Base-by-base conservation (phyloP, 163 green algal species). In the Scenedesmus sp. region DNA sequence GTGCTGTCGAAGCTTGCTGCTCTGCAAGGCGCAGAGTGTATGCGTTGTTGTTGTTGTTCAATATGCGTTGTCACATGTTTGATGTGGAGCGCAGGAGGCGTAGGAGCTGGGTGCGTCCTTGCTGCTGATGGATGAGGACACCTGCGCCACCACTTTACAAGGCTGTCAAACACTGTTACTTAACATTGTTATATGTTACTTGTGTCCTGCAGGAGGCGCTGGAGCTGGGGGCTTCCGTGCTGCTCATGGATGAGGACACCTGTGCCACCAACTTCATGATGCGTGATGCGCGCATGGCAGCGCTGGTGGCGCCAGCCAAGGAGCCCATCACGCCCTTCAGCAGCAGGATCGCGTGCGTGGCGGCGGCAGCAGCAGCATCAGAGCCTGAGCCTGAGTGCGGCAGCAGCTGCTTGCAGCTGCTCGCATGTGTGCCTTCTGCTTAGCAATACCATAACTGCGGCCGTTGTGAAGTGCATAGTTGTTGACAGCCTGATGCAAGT, bases 191-290 rank as follows among this genome's bases (percentile, higher is more conserved):
- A 7, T 82, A 23, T 57, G 23, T 76, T 88, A 59, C 0, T 18
- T 15, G 34, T 55, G 9, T 4, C n/a, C 20, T 52, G 16, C 87
- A 92, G 86, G 96, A 98, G 91, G 94, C 95, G 1, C 91, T 97
- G 52, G 96, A 98, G 93, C 83, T 91, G 16, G 96, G 96, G 10
- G 87, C 93, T 1, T 62, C 46, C 26, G 66, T 84, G n/a, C 90
- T 98, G 92, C 91, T 98, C 67, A 66, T 98, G 70, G 96, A 98
- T 88, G 96, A 98, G 90, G 96, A 98, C 92, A 97, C 96, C 2
- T 95, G 91, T 34, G 96, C 96, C 2, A 96, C 96, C 66, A 98
- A 98, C 92, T 96, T 98, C 84, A 97, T 98, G 96, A 94, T 96
- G 52, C 70, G 96, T 0, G 96, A 98, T 70, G 93, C 94, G 12